Evolutionary conservation across 345 rosid genomes (phyloP), one percentile per base, ranked within the genome.

Genomic region (Gossypium mustelinum): DNA sequence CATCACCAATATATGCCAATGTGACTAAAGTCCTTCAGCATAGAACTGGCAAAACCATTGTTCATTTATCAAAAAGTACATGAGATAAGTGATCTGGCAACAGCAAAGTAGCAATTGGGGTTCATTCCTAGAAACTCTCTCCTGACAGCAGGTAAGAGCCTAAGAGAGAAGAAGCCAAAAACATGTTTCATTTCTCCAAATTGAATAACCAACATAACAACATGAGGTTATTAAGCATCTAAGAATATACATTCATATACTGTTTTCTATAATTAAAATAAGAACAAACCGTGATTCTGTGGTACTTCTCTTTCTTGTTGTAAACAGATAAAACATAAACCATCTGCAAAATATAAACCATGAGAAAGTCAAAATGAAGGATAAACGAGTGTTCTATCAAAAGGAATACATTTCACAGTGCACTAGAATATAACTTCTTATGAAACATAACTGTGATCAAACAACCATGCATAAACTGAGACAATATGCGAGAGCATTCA

Each of bases 231-330:
- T 14, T 25, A 70, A n/a, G 57, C 18, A 78, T 58, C 62, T 52
- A 78, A 74, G 56, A 61, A 5, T 50, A 72, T 22, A 72, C 52
- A 55, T 58, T 47, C 20, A 27, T 56, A 13, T 67, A 34, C 52
- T 34, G 52, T 18, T 68, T 74, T 17, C 25, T 57, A 77, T 13
- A 48, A 50, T 64, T 8, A 59, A 73, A 74, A 77, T 54, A 83
- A 77, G 55, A 24, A 78, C 88, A 76, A 78, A 93, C 99, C 86
- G 90, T 93, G 79, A 92, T 86, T 73, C 97, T 86, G 29, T 93
- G 91, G 81, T 84, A 48, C 79, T 96, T 96, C 84, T 93, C 98
- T 84, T 93, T 96, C 89, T 90, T 93, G 95, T 87, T 90, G 82
- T 96, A 92, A 11, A 93, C 86, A 50, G 90, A 96, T 69, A 96